Base-by-base conservation (phyloP, 2,329 filamentous ascomycete species). In the Stemphylium lycopersici region DNA sequence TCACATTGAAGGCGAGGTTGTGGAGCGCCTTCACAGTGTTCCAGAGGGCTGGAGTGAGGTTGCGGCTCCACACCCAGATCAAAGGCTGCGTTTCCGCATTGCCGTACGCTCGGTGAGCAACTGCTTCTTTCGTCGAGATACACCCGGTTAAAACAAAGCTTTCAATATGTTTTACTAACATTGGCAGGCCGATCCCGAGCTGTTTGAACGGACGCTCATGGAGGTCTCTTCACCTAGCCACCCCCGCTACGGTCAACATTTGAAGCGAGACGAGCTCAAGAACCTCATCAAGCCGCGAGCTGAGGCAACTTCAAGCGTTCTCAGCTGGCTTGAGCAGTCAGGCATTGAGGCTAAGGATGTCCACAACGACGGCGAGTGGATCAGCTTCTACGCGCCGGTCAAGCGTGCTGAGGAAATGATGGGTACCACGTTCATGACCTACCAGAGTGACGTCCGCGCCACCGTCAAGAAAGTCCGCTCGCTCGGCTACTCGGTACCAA, bases 141-240 rank as follows among this genome's bases (percentile, higher is more conserved):
- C 26, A 29, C 26, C 11, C 26, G 26, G 11, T 2, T 10, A 10
- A 10, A 10, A 29, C 16, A 5, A 29, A 22, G 32, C 10, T 16
- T 34, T n/a, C 31, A 32, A 10, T 32, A 8, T 20, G 8, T 13
- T 31, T 15, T 42, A 13, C 43, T 73, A 34, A 73, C 34, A n/a
- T n/a, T n/a, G 12, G 8, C 78, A 85, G 71, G 79, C 80, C 18
- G 79, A 80, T 39, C 68, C 78, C 33, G 75, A 69, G 2, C 71
- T 79, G 5, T 82, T 89, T 48, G 85, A 89, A 68, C 79, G 84
- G 64, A 80, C 76, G 6, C 79, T 87, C 8, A 78, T 87, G 51
- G 82, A 86, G 37, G 78, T 89, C 26, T 87, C 87, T 0, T 85
- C 83, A 0, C 87, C 87, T 1, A 79, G 77, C 24, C 80, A 86